Base-by-base conservation (phyloP, 192 early-diverging fungal species). In the Entomortierella parvispora region DNA sequence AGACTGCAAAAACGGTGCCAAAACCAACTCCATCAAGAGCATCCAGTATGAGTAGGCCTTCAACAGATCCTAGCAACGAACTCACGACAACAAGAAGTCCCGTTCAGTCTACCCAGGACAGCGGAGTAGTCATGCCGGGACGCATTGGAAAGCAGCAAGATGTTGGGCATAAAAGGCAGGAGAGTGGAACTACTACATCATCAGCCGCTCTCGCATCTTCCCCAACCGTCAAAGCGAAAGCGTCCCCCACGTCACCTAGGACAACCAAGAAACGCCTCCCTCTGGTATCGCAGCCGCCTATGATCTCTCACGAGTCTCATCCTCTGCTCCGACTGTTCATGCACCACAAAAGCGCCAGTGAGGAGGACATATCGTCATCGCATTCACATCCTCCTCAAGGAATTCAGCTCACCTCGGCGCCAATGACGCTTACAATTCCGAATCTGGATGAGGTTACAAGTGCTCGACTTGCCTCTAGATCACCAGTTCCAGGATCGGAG, bases 291-390 rank as follows among this genome's bases (percentile, higher is more conserved):
- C 71, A 67, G n/a, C 60, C 40, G 17, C 25, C 60, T 7, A 51
- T 50, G 29, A 68, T 68, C 20, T 64, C 74, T 2, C 61, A 68
- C 10, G 74, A 68, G 32, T 68, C 74, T 8, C 74, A 77, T n/a
- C 74, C 65, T 4, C 61, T 77, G 6, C 44, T 77, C 22, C 65
- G 55, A 50, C 29, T 77, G 17, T 77, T 77, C 28, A 58, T 77
- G 66, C 52, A 77, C n/a, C 52, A 62, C 25, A 68, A 68, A 22
- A 77, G 74, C 31, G 53, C 74, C 5, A 77, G 74, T n/a, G 74
- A 68, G 18, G 74, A 77, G 42, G 74, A 77, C 40, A 42, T 68
- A 0, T 68, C 74, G 18, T 51, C 37, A 46, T 53, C 68, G 7
- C 45, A 52, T 26, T 28, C 58, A 3, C 18, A 42, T 28, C 32